A percentile compares a stretch with the other conserved stretches of the same genome.
Conservation (phyloP, 345 rosid genomes). For the Syzygium aqueum region DNA sequence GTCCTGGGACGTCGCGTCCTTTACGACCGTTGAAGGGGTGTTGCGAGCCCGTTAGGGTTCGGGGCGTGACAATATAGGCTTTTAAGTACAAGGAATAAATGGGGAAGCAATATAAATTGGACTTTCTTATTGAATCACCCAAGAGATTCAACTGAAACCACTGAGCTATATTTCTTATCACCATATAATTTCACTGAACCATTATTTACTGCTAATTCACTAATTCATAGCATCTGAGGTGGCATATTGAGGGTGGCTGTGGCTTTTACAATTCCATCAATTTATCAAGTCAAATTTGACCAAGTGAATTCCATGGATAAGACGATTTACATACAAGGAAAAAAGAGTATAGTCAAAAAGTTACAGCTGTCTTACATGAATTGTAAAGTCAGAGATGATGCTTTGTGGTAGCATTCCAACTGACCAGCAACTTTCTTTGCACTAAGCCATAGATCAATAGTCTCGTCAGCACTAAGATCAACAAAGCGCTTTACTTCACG, state of each 20-base stretch:
- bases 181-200: neutral
- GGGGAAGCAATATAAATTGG: neutral
- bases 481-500: slow-evolving; percentile 80
- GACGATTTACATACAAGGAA: neutral
- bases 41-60: no score
- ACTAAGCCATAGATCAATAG: slow-evolving; percentile 64
- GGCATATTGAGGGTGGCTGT: neutral
- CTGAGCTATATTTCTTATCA: neutral
- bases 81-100: neutral
- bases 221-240: neutral
- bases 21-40: no score
- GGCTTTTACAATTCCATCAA: neutral
- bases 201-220: neutral
- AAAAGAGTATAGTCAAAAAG: neutral
- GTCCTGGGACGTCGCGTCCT: no score
- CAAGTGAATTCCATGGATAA: neutral
- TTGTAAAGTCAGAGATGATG: slow-evolving; percentile 69
- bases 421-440: slow-evolving; percentile 65
- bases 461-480: slow-evolving; percentile 82
- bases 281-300: no score
- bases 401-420: slow-evolving; percentile 66
- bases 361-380: slow-evolving; percentile 40
- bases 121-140: neutral
- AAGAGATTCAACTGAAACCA: neutral
- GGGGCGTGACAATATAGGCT: no score